Evolutionary conservation across 495 filamentous ascomycete genomes (phyloP), one percentile per base, ranked within the genome.

Genomic region (Talaromyces stipitatus): DNA sequence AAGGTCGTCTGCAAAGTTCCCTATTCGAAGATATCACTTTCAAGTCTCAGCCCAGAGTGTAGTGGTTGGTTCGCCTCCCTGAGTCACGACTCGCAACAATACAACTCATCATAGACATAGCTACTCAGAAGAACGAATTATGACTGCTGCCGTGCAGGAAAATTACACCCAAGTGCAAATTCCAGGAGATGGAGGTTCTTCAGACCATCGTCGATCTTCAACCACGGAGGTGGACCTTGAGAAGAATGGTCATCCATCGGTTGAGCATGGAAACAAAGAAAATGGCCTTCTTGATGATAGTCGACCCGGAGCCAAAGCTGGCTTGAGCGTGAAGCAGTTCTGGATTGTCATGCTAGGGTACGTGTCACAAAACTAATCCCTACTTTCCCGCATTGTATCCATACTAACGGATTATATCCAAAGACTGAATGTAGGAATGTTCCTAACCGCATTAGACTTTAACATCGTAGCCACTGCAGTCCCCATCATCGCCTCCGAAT

Each of bases 381-480:
- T 23, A 22, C 14, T 11, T 50, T 50, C 20, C 22, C 9, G n/a
- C 3, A 50, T 4, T 20, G 22, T 22, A 22, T 6, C 12, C 12
- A 5, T 14, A 26, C 22, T 26, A 22, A 50, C 22, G 20, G n/a
- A n/a, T n/a, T n/a, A 11, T 20, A 29, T 50, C 18, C 14, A 50
- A 11, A 50, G 47, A 6, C 47, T 50, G 4, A 50, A 50, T 29
- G 47, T 50, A 14, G 47, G 47, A 10, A 50, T 50, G 47, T 50
- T 50, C 47, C 14, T 50, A 50, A 50, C 47, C 3, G 47, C 47
- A 24, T 50, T 61, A 26, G 65, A 68, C 52, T 52, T 56, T 51
- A 69, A 60, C 38, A 78, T 79, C 36, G 70, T 79, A n/a, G 75
- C 76, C 5, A 79, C 75, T 2, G 78, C 78, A 9, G 74, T 78